phyloP scores from a whole-genome alignment of 768 basidiomycete species.

The Mycena indigotica region DNA sequence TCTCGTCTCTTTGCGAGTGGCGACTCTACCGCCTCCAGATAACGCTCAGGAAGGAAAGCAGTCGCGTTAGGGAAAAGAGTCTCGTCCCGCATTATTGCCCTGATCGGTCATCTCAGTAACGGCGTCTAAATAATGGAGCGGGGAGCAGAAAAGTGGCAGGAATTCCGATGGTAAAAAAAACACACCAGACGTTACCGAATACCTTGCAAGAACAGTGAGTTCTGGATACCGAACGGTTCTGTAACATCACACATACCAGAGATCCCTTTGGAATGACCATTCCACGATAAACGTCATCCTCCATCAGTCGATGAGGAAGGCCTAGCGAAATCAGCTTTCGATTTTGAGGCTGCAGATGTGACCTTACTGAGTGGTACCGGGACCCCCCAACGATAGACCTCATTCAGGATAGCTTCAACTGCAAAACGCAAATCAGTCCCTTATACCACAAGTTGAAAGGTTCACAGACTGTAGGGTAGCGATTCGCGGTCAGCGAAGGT shows the following conservation, averaged over 20 bases:
- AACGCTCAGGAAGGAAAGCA: conserved; percentile 26
- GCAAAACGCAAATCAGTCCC: conserved; percentile 2
- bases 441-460: neutral
- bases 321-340: conserved; percentile 36
- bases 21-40: conserved; percentile 22
- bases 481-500: conserved; percentile 54
- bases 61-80: conserved; percentile 40
- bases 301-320: conserved; percentile 65
- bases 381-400: conserved; percentile 57
- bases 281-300: conserved; percentile 64
- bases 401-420: conserved; percentile 58
- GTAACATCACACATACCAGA: conserved; percentile 38
- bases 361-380: conserved; percentile 59
- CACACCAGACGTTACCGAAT: conserved; percentile 65
- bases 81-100: conserved; percentile 55
- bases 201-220: conserved; percentile 29
- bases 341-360: neutral
- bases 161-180: neutral
- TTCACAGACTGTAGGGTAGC: conserved; percentile 54
- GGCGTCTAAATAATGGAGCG: conserved; percentile 6
- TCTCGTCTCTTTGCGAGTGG: conserved; percentile 19
- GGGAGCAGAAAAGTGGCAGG: conserved; percentile 6
- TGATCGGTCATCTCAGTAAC: conserved; percentile 24
- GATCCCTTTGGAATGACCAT: conserved; percentile 66
- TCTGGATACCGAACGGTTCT: neutral